These are phyloP conservation scores for Zalerion maritima DNA, from an alignment of 495 filamentous ascomycete species.

Conservation along the genomic window DNA sequence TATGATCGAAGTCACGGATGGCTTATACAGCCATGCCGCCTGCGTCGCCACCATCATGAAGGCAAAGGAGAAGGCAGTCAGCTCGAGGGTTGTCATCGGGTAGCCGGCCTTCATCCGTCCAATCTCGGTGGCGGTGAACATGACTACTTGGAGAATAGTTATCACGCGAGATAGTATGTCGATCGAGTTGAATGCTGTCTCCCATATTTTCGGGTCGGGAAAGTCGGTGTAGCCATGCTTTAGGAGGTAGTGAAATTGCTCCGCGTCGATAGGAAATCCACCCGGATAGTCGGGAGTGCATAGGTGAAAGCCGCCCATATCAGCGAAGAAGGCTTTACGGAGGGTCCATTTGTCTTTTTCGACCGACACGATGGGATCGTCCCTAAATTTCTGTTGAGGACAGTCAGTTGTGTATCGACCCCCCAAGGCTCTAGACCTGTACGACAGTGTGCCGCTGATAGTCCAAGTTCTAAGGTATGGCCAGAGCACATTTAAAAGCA, in stretches of 20 bases:
- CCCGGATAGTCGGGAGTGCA: slow-evolving; percentile 6
- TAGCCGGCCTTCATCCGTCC: slow-evolving; percentile 4
- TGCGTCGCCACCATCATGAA: slow-evolving; percentile 8
- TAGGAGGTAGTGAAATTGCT: slow-evolving; percentile 23
- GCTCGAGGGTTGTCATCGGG: slow-evolving; percentile 8
- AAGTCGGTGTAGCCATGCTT: slow-evolving; percentile 8
- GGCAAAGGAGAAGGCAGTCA: slow-evolving; percentile 8
- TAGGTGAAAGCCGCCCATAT: slow-evolving; percentile 22
- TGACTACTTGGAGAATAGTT: slow-evolving; percentile 4
- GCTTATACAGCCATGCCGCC: slow-evolving; percentile 7
- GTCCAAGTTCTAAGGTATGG: no score
- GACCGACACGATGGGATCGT: no score
- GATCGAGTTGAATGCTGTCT: slow-evolving; percentile 19
- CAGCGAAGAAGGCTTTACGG: slow-evolving; percentile 20
- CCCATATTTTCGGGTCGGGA: slow-evolving; percentile 11
- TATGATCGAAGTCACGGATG: slow-evolving; percentile 3
- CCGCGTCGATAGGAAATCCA: slow-evolving; percentile 20
- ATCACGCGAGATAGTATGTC: slow-evolving; percentile 6
- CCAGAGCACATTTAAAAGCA: no score
- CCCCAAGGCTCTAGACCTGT: no score
- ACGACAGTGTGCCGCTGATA: no score
- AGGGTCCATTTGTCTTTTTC: slow-evolving; percentile 25
- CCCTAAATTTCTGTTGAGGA: no score
- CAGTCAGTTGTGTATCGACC: no score
- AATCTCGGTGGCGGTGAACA: slow-evolving; percentile 7